Conservation (phyloP, 2,329 filamentous ascomycete species). For the Phoma sp. region DNA sequence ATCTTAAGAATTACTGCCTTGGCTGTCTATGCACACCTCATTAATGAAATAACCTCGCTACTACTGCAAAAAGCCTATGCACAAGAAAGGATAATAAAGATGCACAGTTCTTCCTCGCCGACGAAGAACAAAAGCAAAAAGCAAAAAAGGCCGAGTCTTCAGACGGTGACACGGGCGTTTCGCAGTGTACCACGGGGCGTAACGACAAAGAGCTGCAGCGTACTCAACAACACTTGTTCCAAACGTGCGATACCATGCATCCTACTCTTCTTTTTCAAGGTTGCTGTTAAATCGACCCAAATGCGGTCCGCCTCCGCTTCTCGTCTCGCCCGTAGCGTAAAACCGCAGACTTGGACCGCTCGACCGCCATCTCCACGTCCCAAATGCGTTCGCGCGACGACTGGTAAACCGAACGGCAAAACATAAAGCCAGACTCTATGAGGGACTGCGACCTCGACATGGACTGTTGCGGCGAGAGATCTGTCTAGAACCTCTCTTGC, state of each 20-base stretch:
- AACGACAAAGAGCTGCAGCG: not conserved
- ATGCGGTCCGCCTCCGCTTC: not conserved
- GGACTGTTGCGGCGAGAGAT: conserved; percentile 17
- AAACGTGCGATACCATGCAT: too few species aligned
- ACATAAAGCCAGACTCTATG: not conserved
- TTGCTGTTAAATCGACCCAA: too few species aligned
- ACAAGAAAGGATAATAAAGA: not conserved
- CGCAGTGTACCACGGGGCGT: conserved; percentile 1
- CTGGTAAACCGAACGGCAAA: not conserved
- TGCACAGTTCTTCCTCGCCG: too few species aligned
- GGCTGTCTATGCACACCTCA: too few species aligned
- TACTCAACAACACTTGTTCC: too few species aligned
- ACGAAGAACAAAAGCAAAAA: not conserved
- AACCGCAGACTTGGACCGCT: not conserved
- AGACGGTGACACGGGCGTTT: not conserved
- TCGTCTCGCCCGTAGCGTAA: not conserved
- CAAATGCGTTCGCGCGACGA: conserved; percentile 6
- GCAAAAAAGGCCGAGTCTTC: not conserved
- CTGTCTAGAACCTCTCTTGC: conserved; percentile 40
- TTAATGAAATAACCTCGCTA: too few species aligned
- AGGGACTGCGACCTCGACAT: conserved; percentile 4
- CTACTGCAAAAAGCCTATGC: not conserved
- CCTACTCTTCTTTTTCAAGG: too few species aligned
- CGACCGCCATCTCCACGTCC: conserved; percentile 8
- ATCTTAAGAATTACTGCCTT: too few species aligned